Conservation (phyloP, 2,329 filamentous ascomycete genomes). For the Tolypocladium ovalisporum region DNA sequence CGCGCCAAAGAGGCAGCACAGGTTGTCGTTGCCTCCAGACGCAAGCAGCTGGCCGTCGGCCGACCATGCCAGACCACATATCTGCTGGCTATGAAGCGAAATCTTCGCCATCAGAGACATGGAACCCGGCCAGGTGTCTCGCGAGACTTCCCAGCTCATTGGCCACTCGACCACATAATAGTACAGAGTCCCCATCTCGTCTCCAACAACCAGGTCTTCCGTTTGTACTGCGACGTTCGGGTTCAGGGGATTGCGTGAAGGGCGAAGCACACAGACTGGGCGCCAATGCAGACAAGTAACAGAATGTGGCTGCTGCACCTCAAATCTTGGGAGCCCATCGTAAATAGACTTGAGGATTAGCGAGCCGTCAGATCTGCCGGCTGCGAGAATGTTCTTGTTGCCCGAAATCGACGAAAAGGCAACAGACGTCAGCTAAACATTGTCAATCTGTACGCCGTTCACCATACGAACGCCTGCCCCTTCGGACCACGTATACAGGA, state of each 20-base stretch:
- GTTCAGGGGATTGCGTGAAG: constrained; percentile 37
- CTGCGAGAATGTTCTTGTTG: constrained; percentile 68
- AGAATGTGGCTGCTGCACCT: constrained; percentile 58
- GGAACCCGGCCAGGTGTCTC: constrained; percentile 63
- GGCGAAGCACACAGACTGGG: constrained; percentile 44
- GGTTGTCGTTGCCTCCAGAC: constrained; percentile 86
- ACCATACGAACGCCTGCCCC: constrained; percentile 47
- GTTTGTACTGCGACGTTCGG: constrained; percentile 45
- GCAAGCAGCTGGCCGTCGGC: constrained; percentile 65
- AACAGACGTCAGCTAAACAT: constrained; percentile 65
- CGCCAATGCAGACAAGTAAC: constrained; percentile 78
- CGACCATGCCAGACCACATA: constrained; percentile 90
- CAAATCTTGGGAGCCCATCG: constrained; percentile 61
- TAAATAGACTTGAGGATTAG: constrained; percentile 70
- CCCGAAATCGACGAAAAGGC: constrained; percentile 78
- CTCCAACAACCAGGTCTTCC: constrained; percentile 80
- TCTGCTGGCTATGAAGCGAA: constrained; percentile 71
- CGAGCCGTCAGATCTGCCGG: constrained; percentile 67
- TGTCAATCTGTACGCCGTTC: constrained; percentile 15
- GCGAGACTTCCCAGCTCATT: constrained; percentile 47
- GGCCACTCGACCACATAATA: constrained; percentile 90
- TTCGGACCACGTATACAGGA: constrained; percentile 87
- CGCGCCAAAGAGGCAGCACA: constrained; percentile 70
- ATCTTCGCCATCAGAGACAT: constrained; percentile 71
- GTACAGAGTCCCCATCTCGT: constrained; percentile 72